Percentiles rank a stretch among this genome's conserved stretches.
These are phyloP conservation scores for Penicillium occitanis DNA, from an alignment of 2,329 filamentous ascomycete genomes.

Conservation along the genomic window DNA sequence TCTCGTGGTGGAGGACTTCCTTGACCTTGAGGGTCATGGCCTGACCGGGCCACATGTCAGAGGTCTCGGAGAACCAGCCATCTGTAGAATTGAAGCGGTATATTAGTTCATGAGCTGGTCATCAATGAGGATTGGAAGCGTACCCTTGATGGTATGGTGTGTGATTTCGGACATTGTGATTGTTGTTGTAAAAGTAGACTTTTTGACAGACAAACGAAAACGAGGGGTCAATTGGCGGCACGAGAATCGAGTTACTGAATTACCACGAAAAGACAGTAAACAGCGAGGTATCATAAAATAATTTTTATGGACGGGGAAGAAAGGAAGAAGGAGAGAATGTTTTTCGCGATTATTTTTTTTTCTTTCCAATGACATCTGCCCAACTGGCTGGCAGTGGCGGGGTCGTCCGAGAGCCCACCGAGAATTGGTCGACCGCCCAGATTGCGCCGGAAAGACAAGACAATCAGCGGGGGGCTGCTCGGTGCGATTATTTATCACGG, in stretches of 20 bases:
- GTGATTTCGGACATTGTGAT: conserved; percentile 67
- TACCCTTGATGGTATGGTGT: conserved; percentile 76
- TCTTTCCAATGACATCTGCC: conserved; percentile 18
- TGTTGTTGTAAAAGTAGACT: conserved; percentile 23
- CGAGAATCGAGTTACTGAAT: conserved; percentile 11
- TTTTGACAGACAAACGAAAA: conserved; percentile 10
- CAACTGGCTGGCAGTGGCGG: conserved; percentile 16
- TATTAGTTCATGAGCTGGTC: neutral
- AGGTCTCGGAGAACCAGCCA: conserved; percentile 99
- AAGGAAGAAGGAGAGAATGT: neutral
- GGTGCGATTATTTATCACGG: neutral
- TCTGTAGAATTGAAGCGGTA: conserved; percentile 55
- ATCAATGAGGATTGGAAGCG: conserved; percentile 24
- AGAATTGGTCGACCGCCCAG: conserved; percentile 3
- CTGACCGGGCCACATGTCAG: conserved; percentile 98
- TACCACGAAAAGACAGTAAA: conserved; percentile 8
- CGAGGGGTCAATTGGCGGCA: conserved; percentile 17
- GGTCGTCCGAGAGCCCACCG: conserved; percentile 10
- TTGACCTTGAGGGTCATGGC: conserved; percentile 98
- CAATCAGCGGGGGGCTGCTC: neutral
- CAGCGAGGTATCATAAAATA: conserved; percentile 16
- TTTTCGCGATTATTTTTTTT: conserved; percentile 14
- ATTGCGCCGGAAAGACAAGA: neutral
- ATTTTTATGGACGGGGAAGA: neutral
- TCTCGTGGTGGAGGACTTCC: conserved; percentile 97